These are phyloP conservation scores for Yamadazyma sp. DNA, from an alignment of 805 yeast species.

Conservation along the genomic window DNA sequence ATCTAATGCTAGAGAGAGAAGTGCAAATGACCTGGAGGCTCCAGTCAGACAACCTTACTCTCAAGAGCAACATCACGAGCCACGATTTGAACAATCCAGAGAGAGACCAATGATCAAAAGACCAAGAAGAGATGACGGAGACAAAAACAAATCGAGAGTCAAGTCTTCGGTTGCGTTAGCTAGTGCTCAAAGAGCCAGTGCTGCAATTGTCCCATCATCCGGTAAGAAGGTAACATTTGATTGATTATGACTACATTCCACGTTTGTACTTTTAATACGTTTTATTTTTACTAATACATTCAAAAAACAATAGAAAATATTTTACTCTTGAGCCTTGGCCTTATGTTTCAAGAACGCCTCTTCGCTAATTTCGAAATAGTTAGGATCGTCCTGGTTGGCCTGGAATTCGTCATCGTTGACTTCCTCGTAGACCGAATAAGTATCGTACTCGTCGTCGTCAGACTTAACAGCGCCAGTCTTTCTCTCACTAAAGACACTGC, in stretches of 20 bases:
- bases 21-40: background rate
- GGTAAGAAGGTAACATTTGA: constrained; percentile 84
- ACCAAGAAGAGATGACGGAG: constrained; percentile 17
- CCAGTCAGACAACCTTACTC: background rate
- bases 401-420: constrained; percentile 49
- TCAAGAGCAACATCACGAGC: constrained; percentile 4
- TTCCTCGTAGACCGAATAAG: constrained; percentile 43
- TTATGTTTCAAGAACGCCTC: constrained; percentile 27
- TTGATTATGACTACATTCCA: constrained; percentile 24
- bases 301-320: constrained; percentile 6
- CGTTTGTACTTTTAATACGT: constrained; percentile 1
- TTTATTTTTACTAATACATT: constrained; percentile 7
- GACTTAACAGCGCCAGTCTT: background rate
- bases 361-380: constrained; percentile 42
- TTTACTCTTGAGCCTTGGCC: constrained; percentile 9
- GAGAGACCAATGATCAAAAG: constrained; percentile 14
- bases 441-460: constrained; percentile 21
- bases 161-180: constrained; percentile 87
- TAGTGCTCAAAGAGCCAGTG: constrained; percentile 82
- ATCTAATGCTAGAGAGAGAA: constrained; percentile 12
- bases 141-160: constrained; percentile 41
- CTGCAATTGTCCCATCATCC: constrained; percentile 84
- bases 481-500: constrained; percentile 1
- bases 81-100: background rate
- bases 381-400: constrained; percentile 45